These are phyloP conservation scores for Geranomyces michiganensis DNA, from an alignment of 192 early-diverging fungal genomes.

Conservation along the genomic window DNA sequence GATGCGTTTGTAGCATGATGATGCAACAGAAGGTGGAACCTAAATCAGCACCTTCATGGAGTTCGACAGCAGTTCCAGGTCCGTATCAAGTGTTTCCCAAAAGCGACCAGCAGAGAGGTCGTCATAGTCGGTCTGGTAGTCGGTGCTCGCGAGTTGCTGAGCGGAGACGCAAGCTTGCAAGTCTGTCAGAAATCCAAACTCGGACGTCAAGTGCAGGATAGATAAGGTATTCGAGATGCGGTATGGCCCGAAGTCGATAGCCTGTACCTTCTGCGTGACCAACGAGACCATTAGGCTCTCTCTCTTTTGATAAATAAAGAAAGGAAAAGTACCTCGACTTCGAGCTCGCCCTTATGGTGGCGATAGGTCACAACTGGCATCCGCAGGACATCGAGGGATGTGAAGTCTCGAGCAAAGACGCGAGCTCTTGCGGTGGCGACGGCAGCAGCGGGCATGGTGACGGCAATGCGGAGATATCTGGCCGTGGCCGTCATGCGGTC, in stretches of 20 bases:
- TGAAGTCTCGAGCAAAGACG: slow-evolving; percentile 9
- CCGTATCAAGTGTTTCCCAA: slow-evolving; percentile 10
- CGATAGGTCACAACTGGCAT: not conserved
- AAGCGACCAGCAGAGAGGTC: slow-evolving; percentile 9
- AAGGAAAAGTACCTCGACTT: slow-evolving; percentile 1
- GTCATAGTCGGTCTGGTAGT: not conserved
- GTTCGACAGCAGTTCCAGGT: slow-evolving; percentile 10
- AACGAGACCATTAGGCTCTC: not conserved
- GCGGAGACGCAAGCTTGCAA: not conserved
- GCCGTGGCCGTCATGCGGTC: too few relatives aligned
- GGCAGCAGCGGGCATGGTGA: slow-evolving; percentile 4
- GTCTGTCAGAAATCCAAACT: slow-evolving; percentile 7
- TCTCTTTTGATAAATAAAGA: not conserved
- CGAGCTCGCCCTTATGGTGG: not conserved
- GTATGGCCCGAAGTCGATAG: slow-evolving; percentile 7
- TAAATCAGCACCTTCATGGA: slow-evolving; percentile 3
- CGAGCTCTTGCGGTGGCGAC: slow-evolving; percentile 2
- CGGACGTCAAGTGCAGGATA: slow-evolving; percentile 8
- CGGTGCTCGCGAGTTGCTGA: slow-evolving; percentile 6
- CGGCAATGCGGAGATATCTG: too few relatives aligned
- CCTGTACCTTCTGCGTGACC: not conserved
- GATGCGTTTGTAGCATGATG: not conserved
- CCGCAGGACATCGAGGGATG: not conserved
- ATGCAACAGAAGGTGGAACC: not conserved
- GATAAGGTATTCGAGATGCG: slow-evolving; percentile 3